Conservation (phyloP, 148 eudicot genomes). For the Rhododendron henanense region DNA sequence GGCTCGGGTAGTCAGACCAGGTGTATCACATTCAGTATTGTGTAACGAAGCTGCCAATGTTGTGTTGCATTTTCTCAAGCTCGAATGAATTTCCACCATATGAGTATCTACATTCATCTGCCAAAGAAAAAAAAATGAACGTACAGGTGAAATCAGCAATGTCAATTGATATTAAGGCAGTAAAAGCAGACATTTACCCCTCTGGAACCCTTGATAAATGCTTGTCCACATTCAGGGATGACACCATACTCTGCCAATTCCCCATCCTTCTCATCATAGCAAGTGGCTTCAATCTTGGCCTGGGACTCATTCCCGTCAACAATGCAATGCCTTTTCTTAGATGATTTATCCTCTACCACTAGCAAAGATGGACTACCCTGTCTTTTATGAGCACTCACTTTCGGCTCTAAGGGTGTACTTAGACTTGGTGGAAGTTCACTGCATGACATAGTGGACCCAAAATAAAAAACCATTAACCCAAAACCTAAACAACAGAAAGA, state of each 20-base stretch:
- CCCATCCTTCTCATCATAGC: constrained; percentile 21
- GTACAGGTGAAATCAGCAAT: background rate
- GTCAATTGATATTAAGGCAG: background rate
- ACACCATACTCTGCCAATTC: constrained; percentile 16
- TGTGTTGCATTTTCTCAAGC: constrained; percentile 70
- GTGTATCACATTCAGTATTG: constrained; percentile 45
- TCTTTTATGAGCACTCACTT: constrained; percentile 44
- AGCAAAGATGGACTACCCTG: constrained; percentile 49
- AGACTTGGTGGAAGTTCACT: constrained; percentile 41
- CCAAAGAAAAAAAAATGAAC: constrained; percentile 5
- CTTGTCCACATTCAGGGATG: constrained; percentile 25
- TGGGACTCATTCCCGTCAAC: constrained; percentile 22
- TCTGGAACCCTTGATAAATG: constrained; percentile 21
- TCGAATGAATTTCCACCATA: constrained; percentile 23
- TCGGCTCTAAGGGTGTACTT: constrained; percentile 30
- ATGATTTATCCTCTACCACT: constrained; percentile 40
- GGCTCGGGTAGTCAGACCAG: constrained; percentile 35
- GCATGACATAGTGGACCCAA: constrained; percentile 11
- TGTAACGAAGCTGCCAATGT: constrained; percentile 12
- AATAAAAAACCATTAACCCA: background rate
- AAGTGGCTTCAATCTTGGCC: constrained; percentile 20
- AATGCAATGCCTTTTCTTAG: constrained; percentile 52
- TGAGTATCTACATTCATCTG: constrained; percentile 36
- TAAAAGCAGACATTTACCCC: constrained; percentile 29
- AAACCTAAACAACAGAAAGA: background rate